Percentiles rank a stretch among this genome's conserved stretches.
Evolutionary conservation across 805 yeast species (phyloP).

Genomic region (Saturnispora galanensis): DNA sequence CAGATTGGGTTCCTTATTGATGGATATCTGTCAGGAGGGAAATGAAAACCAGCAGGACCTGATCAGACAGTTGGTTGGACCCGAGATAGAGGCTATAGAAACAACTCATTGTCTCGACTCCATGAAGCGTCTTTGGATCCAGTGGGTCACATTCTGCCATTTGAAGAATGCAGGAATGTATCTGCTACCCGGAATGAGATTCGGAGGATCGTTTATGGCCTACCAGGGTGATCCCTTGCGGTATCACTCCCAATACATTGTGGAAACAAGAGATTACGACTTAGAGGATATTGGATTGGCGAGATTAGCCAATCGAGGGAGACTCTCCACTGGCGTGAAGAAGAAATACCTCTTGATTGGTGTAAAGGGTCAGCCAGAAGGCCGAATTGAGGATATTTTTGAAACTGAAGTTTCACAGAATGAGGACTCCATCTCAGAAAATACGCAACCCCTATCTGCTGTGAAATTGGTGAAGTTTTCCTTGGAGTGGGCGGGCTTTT

Average conservation of each 20-base stretch:
- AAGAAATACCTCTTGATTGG: conserved; percentile 64
- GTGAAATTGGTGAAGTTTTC: conserved; percentile 38
- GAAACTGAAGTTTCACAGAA: no score
- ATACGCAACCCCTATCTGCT: conserved; percentile 9
- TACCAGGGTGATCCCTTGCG: conserved; percentile 93
- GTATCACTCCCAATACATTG: conserved; percentile 80
- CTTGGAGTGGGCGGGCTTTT: conserved; percentile 96
- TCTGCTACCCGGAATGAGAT: conserved; percentile 75
- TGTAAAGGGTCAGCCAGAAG: conserved; percentile 5
- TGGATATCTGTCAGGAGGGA: neutral
- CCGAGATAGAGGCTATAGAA: neutral
- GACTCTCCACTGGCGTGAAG: conserved; percentile 88
- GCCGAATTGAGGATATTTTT: neutral
- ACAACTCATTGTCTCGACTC: neutral
- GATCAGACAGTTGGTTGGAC: conserved; percentile 4
- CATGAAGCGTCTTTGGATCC: conserved; percentile 9
- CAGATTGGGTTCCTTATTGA: neutral
- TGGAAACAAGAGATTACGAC: conserved; percentile 38
- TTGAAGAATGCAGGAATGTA: conserved; percentile 29
- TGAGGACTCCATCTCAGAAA: no score
- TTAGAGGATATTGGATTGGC: conserved; percentile 46
- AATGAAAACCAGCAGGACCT: neutral
- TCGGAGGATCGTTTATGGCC: conserved; percentile 82
- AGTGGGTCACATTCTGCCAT: conserved; percentile 16
- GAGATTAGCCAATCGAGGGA: conserved; percentile 71